A percentile compares a stretch with the other conserved stretches of the same genome.
These are phyloP conservation scores for Zhuliangozyma blackwelliae DNA, from an alignment of 1,139 yeast species.

Conservation along the genomic window DNA sequence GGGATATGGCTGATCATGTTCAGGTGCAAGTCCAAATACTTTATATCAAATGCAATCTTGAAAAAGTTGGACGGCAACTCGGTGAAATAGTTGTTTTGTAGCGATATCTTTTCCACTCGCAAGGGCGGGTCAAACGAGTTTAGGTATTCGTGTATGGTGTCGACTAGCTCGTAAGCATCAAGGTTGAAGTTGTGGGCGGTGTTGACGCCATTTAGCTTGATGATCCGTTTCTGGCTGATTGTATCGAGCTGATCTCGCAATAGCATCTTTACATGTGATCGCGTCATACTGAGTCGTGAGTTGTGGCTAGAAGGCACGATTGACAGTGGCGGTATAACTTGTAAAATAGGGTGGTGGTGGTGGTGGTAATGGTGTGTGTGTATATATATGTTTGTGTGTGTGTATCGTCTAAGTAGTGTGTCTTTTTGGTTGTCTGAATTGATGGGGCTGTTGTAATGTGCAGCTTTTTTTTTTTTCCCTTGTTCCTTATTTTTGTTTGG, in stretches of 20 bases:
- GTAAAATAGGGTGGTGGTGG: too few relatives aligned
- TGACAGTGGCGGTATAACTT: too few relatives aligned
- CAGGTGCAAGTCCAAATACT: conserved; percentile 64
- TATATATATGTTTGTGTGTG: too few relatives aligned
- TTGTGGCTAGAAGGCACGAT: too few relatives aligned
- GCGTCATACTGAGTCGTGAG: too few relatives aligned
- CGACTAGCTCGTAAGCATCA: conserved; percentile 18
- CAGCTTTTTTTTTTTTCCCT: too few relatives aligned
- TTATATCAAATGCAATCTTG: conserved; percentile 40
- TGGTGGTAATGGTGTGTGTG: too few relatives aligned
- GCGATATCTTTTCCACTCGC: conserved; percentile 48
- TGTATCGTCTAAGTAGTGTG: too few relatives aligned
- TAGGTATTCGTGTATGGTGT: conserved; percentile 22
- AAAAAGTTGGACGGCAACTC: conserved; percentile 48
- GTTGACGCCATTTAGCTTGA: conserved; percentile 17
- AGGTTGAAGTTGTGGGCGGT: conserved; percentile 1
- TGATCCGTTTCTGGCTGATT: conserved; percentile 17
- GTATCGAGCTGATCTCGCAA: conserved; percentile 24
- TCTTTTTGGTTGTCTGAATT: too few relatives aligned
- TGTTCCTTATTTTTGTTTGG: too few relatives aligned
- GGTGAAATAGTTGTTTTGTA: conserved; percentile 48
- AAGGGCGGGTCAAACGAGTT: conserved; percentile 27
- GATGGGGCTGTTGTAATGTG: too few relatives aligned
- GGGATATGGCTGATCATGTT: conserved; percentile 58
- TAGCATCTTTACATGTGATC: background rate